Conservation (phyloP, 1,284 basidiomycete species). For the Bondarzewia mesenterica region DNA sequence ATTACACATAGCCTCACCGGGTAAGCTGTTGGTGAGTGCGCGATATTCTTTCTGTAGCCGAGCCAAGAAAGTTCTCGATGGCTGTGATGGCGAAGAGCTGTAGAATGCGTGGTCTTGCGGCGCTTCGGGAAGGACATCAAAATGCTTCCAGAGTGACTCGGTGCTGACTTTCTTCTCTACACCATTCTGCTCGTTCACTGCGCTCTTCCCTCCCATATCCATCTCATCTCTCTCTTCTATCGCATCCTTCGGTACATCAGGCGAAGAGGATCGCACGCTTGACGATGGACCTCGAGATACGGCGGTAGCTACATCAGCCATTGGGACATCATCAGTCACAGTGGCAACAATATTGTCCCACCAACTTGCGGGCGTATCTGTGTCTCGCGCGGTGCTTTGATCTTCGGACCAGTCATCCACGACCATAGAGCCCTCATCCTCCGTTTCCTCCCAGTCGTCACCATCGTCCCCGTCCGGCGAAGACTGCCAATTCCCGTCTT, state of each 20-base stretch:
- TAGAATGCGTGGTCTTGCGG: conserved; percentile 80
- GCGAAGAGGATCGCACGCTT: conserved; percentile 15
- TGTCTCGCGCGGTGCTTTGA: conserved; percentile 3
- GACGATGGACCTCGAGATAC: conserved; percentile 13
- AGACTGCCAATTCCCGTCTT: conserved; percentile 21
- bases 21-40: conserved; percentile 70
- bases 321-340: conserved; percentile 1
- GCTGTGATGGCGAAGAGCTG: conserved; percentile 48
- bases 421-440: conserved; percentile 17
- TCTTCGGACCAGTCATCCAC: conserved; percentile 18
- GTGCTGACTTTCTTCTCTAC: conserved; percentile 12
- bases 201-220: conserved; percentile 6
- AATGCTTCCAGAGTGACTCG: conserved; percentile 58
- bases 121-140: conserved; percentile 67
- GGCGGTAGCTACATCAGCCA: conserved; percentile 9
- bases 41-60: conserved; percentile 81
- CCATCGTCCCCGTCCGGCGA: conserved; percentile 15
- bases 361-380: conserved; percentile 12
- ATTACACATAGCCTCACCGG: conserved; percentile 43
- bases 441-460: conserved; percentile 15
- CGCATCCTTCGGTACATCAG: conserved; percentile 21
- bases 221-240: conserved; percentile 17
- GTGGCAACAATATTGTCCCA: conserved; percentile 11
- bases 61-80: conserved; percentile 65
- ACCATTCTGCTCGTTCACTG: background rate